A percentile compares a stretch with the other conserved stretches of the same genome.
Evolutionary conservation across 2,329 filamentous ascomycete genomes (phyloP).

Genomic region (Alternaria gansuensis): DNA sequence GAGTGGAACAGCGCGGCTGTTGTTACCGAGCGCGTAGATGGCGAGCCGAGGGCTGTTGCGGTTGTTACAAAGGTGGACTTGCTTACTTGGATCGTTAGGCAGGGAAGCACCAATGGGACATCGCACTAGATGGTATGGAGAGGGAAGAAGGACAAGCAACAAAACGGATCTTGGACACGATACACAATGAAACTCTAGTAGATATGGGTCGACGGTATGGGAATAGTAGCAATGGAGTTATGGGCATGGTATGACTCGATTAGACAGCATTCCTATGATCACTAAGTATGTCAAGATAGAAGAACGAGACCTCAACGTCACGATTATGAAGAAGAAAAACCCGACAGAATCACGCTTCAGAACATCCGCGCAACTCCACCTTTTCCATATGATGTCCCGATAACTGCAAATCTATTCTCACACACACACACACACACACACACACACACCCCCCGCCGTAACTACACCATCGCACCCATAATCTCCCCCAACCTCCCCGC

Average conservation of each 20-base stretch:
- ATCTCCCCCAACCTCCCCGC: conserved; percentile 28
- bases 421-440: no score
- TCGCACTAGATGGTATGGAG: background rate
- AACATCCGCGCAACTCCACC: background rate
- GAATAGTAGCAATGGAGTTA: conserved; percentile 9
- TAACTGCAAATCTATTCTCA: no score
- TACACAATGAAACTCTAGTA: background rate
- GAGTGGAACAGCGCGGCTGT: conserved; percentile 98
- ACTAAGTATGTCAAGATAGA: background rate
- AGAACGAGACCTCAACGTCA: conserved; percentile 19
- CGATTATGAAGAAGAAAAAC: background rate
- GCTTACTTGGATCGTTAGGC: conserved; percentile 83
- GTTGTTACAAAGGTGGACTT: conserved; percentile 97
- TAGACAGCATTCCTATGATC: conserved; percentile 8
- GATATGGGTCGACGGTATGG: background rate
- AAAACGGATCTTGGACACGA: background rate
- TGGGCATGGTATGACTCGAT: background rate
- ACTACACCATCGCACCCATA: conserved; percentile 17
- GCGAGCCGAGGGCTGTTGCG: conserved; percentile 78
- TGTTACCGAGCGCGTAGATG: conserved; percentile 77
- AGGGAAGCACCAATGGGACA: conserved; percentile 25
- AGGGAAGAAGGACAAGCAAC: background rate
- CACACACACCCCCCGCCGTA: no score
- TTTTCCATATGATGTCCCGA: no score
- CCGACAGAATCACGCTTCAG: background rate